A percentile compares a stretch with the other conserved stretches of the same genome.
Conservation (phyloP, 176 grass and related monocot species). For the Triticum monococcum region DNA sequence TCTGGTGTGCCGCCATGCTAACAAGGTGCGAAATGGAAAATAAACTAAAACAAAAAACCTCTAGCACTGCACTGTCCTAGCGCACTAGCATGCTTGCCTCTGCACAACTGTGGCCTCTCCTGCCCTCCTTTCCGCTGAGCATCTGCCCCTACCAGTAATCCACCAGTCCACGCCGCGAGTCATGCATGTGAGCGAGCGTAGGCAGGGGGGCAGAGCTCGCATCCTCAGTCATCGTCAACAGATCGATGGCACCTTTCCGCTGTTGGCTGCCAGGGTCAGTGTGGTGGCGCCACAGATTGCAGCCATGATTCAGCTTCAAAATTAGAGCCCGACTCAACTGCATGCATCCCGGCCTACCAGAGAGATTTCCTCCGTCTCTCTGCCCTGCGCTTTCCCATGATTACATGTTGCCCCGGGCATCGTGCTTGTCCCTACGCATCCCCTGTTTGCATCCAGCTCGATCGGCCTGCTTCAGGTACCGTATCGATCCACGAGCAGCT, state of each 20-base stretch:
- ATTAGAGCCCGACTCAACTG: background rate
- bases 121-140: background rate
- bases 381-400: slow-evolving; percentile 43
- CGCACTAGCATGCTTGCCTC: background rate
- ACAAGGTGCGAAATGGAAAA: background rate
- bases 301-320: slow-evolving; percentile 30
- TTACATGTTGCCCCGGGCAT: background rate
- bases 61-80: background rate
- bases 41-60: no score
- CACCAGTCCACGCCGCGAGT: background rate
- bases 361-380: slow-evolving; percentile 17
- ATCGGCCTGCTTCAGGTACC: no score
- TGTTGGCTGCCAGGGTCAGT: background rate
- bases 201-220: background rate
- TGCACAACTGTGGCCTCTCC: background rate
- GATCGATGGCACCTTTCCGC: background rate
- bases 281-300: slow-evolving; percentile 34
- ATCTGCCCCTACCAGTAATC: background rate
- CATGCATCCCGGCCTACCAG: background rate
- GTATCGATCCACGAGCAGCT: background rate
- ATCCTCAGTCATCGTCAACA: background rate
- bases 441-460: background rate
- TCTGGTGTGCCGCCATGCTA: background rate
- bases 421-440: background rate
- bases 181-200: slow-evolving; percentile 27